Conservation (phyloP, 164 flowering plant genomes). For the Magnolia changhungtana region DNA sequence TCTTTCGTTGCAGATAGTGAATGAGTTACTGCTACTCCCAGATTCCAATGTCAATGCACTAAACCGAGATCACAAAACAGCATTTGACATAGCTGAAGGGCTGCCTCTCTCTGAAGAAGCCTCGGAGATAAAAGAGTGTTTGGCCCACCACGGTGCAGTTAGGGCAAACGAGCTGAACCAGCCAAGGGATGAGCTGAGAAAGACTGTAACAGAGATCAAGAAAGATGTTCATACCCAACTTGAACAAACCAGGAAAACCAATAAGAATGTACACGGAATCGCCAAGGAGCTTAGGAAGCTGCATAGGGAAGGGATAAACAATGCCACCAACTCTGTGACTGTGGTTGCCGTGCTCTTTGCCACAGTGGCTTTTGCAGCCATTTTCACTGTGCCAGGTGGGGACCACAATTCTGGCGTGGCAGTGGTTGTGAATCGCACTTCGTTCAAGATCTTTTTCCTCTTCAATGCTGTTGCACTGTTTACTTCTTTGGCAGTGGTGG, state of each 20-base stretch:
- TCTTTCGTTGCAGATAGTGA: constrained; percentile 55
- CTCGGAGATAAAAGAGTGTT: constrained; percentile 47
- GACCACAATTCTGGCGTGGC: constrained; percentile 45
- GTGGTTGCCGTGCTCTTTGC: constrained; percentile 81
- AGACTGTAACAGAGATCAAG: constrained; percentile 67
- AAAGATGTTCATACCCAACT: constrained; percentile 72
- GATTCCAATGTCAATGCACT: constrained; percentile 69
- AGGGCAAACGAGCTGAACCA: constrained; percentile 73
- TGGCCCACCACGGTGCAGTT: constrained; percentile 48
- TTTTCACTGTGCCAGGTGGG: constrained; percentile 77
- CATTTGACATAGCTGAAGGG: constrained; percentile 69
- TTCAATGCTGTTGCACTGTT: constrained; percentile 70
- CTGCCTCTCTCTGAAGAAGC: constrained; percentile 63
- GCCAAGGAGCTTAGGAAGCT: constrained; percentile 69
- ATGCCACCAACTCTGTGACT: constrained; percentile 79
- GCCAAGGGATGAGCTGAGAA: constrained; percentile 71
- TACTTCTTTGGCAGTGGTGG: constrained; percentile 77
- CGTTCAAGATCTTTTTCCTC: constrained; percentile 71
- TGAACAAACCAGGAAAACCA: constrained; percentile 66
- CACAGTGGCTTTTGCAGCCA: constrained; percentile 78
- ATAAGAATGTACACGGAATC: constrained; percentile 60
- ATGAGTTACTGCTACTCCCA: constrained; percentile 44
- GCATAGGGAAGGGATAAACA: constrained; percentile 75
- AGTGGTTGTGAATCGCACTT: constrained; percentile 33
- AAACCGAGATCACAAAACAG: constrained; percentile 70